A percentile compares a stretch with the other conserved stretches of the same genome.
Evolutionary conservation across 2,329 filamentous ascomycete species (phyloP).

Genomic region (Balansia obtecta): DNA sequence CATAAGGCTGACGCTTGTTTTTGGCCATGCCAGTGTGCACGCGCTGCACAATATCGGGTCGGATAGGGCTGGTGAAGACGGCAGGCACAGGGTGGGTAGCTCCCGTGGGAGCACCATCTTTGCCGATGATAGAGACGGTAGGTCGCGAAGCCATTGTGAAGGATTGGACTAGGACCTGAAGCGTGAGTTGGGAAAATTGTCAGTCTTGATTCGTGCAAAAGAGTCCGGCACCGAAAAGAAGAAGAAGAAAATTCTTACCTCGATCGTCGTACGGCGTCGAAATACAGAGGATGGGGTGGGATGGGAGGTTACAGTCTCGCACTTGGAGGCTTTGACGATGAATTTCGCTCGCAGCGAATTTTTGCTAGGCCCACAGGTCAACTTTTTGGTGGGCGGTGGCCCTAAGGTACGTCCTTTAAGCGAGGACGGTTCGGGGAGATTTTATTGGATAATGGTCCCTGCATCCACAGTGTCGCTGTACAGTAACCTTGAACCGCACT

Average conservation of each 20-base stretch:
- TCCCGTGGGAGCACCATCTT: constrained; percentile 86
- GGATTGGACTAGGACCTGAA: constrained; percentile 17
- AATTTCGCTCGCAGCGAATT: constrained; percentile 25
- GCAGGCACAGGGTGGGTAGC: constrained; percentile 85
- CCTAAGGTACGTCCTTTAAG: constrained; percentile 24
- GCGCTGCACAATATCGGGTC: constrained; percentile 97
- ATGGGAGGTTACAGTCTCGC: constrained; percentile 15
- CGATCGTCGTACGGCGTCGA: constrained; percentile 28
- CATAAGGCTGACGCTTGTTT: constrained; percentile 99
- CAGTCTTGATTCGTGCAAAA: neutral
- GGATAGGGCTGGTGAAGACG: constrained; percentile 96
- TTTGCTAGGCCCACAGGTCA: constrained; percentile 11
- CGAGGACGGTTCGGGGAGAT: constrained; percentile 9
- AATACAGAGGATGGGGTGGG: constrained; percentile 21
- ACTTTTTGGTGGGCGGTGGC: constrained; percentile 26
- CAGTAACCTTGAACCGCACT: neutral
- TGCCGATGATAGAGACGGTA: constrained; percentile 93
- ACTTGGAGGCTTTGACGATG: constrained; percentile 16
- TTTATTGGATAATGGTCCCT: neutral
- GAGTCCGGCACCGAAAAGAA: too few relatives aligned
- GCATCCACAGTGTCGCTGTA: neutral
- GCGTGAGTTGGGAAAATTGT: neutral
- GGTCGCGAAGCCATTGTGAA: constrained; percentile 85
- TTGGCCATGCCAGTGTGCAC: constrained; percentile 99
- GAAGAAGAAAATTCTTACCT: constrained; percentile 21